phyloP scores from a whole-genome alignment of 129 eudicot genomes.

The Tagetes patula region DNA sequence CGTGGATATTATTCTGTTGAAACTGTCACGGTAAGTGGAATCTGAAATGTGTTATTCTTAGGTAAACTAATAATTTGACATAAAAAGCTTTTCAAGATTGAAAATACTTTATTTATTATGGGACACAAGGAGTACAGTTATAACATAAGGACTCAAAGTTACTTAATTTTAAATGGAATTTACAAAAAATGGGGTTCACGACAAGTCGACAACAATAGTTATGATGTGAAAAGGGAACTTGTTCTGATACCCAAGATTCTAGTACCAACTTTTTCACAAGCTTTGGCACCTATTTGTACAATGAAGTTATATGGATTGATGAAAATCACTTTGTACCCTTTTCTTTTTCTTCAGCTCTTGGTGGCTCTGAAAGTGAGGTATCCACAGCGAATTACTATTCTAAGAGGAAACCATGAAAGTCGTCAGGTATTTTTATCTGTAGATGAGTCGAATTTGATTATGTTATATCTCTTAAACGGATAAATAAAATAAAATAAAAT shows the following conservation, averaged over 20 bases:
- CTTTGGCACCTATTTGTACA: neutral
- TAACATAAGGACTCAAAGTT: neutral
- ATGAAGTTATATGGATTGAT: neutral
- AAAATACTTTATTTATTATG: neutral
- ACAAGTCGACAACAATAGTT: neutral
- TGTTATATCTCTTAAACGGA: neutral
- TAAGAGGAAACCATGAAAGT: slow-evolving; percentile 86
- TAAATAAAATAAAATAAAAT: neutral
- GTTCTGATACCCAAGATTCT: neutral
- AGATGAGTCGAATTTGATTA: neutral
- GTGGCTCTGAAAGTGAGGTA: slow-evolving; percentile 84
- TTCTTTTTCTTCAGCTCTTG: slow-evolving; percentile 49
- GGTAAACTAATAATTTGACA: neutral
- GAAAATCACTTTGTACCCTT: neutral
- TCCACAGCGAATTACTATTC: slow-evolving; percentile 79
- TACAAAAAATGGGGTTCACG: neutral
- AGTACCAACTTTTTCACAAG: slow-evolving; percentile 13
- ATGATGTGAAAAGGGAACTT: neutral
- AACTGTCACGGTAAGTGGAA: slow-evolving; percentile 69
- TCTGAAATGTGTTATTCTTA: slow-evolving; percentile 10
- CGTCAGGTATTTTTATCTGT: slow-evolving; percentile 62
- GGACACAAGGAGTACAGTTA: slow-evolving; percentile 10
- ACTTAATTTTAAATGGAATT: neutral
- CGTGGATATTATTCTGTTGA: slow-evolving; percentile 85
- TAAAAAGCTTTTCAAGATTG: neutral